A percentile compares a stretch with the other conserved stretches of the same genome.
Evolutionary conservation across 2,329 filamentous ascomycete species (phyloP).

Genomic region (Fusarium veterinarium): DNA sequence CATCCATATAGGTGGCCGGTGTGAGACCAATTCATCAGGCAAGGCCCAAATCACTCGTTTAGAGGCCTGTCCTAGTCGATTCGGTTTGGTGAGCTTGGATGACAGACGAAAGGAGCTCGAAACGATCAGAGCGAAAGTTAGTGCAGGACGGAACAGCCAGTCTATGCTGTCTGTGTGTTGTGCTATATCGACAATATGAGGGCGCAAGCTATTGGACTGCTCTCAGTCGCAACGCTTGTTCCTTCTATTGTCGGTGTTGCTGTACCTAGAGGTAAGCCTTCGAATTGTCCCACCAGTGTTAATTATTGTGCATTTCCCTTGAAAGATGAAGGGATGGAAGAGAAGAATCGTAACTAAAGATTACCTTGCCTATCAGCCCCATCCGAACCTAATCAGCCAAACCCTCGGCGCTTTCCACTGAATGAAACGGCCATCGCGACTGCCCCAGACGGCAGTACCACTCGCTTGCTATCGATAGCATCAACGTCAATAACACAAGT

Average conservation of each 20-base stretch:
- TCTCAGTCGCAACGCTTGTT: slow-evolving; percentile 31
- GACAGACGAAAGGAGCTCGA: slow-evolving; percentile 5
- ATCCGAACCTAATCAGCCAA: slow-evolving; percentile 19
- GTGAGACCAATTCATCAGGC: not conserved
- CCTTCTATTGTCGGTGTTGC: slow-evolving; percentile 25
- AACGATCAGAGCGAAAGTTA: slow-evolving; percentile 6
- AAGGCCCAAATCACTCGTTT: slow-evolving; percentile 35
- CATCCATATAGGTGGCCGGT: slow-evolving; percentile 9
- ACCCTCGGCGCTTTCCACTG: slow-evolving; percentile 23
- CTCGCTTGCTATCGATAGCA: slow-evolving; percentile 19
- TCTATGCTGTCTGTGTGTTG: not conserved
- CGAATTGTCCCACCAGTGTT: not conserved
- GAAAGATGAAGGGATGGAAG: not conserved
- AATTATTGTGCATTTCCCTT: not conserved
- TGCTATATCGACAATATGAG: slow-evolving; percentile 31
- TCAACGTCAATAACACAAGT: not conserved
- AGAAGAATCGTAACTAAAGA: slow-evolving; percentile 9
- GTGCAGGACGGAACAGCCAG: not conserved
- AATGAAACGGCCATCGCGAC: slow-evolving; percentile 27
- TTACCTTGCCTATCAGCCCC: not conserved
- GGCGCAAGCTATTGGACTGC: slow-evolving; percentile 30
- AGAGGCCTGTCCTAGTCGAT: slow-evolving; percentile 13
- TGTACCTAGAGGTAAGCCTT: slow-evolving; percentile 34
- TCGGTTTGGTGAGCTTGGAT: slow-evolving; percentile 9
- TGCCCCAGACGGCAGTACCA: slow-evolving; percentile 17